Base-by-base conservation (phyloP, 208 protist species). In the Leishmania major region DNA sequence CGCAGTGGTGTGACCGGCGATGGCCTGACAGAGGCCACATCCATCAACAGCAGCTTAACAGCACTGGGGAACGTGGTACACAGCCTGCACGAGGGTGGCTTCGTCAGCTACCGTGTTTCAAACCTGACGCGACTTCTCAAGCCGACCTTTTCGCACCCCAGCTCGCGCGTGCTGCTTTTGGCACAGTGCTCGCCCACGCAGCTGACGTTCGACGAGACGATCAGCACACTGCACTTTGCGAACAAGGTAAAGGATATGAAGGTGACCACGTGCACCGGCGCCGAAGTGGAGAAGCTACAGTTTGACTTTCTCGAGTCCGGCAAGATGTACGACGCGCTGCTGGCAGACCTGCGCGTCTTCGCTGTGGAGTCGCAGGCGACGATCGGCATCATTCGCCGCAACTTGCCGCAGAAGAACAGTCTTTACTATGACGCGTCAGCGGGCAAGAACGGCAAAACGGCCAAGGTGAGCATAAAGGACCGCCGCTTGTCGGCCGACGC, bases 11-110 rank as follows among this genome's bases (percentile, higher is more conserved):
- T 96, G 8, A 85, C 88, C 28, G 93, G 93, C 57, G 84, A 91
- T 35, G 91, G 89, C n/a, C 80, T 97, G 35, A 85, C 91, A 70
- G 97, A 99, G 84, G 90, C 95, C 15, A 93, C 92, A 47, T 83
- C 85, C 19, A 99, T 99, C 82, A 99, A 99, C 89, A 90, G 91
- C 80, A 98, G 93, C 71, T 94, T 99, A 37, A 97, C 97, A 47
- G 88, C 95, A 10, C 92, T 99, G 31, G 96, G 96, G 55, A 97
- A 97, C 80, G 97, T 99, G 28, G 97, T 99, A 79, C 89, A 97
- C 83, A 89, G 85, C 57, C 84, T 99, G 60, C 84, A 95, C 86
- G 89, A 94, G 87, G 93, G 94, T 49, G 81, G 85, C 75, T 92
- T 96, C 79, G 90, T 97, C 59, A 94, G 93, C 49, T 99, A 97